Base-by-base conservation (phyloP, 257 asterid species). In the Catharanthus roseus region DNA sequence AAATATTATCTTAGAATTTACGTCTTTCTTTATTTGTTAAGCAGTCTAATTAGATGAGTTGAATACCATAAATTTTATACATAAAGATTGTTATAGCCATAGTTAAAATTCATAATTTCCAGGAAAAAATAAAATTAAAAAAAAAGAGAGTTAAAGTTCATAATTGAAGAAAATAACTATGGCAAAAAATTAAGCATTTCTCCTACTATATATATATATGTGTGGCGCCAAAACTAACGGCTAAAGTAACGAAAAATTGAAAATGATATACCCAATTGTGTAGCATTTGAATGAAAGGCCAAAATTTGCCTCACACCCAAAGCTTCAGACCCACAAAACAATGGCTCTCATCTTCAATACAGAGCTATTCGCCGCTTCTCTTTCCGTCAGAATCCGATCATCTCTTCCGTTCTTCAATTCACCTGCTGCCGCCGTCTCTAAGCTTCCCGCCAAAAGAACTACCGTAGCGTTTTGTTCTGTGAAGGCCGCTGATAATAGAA, bases 301-400 rank as follows among this genome's bases (percentile, higher is more conserved):
- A 67, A 75, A 74, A 70, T 75, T 78, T 62, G 60, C 71, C 62
- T 3, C 6, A 58, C 47, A 31, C 31, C n/a, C 70, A 65, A 38
- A 73, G 42, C 68, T 74, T 41, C 16, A 34, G n/a, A 68, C 68
- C 2, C 13, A 6, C 5, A 3, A 3, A 3, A 8, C 58, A 23
- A 65, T 71, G 78, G 79, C 83, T 64, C 76, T 75, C 66, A 55
- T 64, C 62, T 77, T 81, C 77, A 68, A 58, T 67, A 50, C 74
- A 24, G 72, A 74, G 18, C 74, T 72, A 72, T 60, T 61, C 51
- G 13, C 68, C 28, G 34, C 82, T 84, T 87, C 96, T 75, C 79
- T 82, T 73, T 72, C 77, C 57, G 72, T 79, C n/a, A n/a, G n/a
- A n/a, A n/a, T n/a, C 80, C 88, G 78, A 65, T 80, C 82, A 6